Conservation (phyloP, 371 early-diverging fungal genomes). For the Furculomyces boomerangus region DNA sequence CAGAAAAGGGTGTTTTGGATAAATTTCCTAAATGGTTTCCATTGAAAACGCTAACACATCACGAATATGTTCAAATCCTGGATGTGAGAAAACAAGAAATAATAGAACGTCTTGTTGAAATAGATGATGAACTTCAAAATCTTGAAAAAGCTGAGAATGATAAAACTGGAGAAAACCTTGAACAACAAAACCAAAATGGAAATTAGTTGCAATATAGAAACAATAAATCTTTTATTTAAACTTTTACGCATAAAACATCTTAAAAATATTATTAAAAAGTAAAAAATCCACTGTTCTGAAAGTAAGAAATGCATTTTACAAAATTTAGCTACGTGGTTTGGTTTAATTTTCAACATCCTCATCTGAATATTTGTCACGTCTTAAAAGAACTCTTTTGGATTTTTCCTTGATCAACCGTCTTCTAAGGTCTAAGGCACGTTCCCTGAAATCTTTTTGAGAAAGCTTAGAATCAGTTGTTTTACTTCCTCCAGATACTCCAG, state of each 20-base stretch:
- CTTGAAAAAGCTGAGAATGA: not conserved
- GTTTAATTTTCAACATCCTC: too few relatives aligned
- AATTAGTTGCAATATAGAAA: not conserved
- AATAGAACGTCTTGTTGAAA: not conserved
- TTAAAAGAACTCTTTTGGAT: not conserved
- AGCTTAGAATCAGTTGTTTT: too few relatives aligned
- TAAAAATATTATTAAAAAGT: too few relatives aligned
- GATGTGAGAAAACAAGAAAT: constrained; percentile 8
- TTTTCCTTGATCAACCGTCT: not conserved
- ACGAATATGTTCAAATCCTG: constrained; percentile 18
- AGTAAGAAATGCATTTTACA: too few relatives aligned
- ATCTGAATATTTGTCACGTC: too few relatives aligned
- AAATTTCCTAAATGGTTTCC: constrained; percentile 21
- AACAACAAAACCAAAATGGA: not conserved
- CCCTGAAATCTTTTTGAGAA: not conserved
- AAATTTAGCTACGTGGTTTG: too few relatives aligned
- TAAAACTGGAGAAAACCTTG: not conserved
- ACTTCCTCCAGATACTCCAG: too few relatives aligned
- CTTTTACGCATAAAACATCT: too few relatives aligned
- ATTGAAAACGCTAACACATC: constrained; percentile 11
- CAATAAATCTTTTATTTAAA: not conserved
- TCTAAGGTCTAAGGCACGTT: not conserved
- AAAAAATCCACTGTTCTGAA: too few relatives aligned
- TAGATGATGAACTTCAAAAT: not conserved
- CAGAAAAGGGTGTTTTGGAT: not conserved